These are phyloP conservation scores for Septoria linicola DNA, from an alignment of 2,329 filamentous ascomycete genomes.

Conservation along the genomic window DNA sequence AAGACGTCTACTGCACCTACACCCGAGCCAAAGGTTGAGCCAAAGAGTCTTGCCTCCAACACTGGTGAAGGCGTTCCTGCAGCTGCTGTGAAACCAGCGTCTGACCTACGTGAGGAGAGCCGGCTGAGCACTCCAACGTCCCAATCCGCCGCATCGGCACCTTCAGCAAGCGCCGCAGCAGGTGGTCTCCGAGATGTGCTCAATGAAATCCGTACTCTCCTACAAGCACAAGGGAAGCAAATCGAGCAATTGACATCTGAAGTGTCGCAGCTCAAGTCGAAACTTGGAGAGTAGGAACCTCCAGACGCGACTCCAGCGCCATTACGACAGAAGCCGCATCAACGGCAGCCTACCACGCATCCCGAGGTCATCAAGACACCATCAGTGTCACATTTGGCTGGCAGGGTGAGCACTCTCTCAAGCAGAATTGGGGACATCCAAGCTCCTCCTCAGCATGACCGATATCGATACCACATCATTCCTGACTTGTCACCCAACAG, in stretches of 20 bases:
- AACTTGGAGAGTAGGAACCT: conserved; percentile 28
- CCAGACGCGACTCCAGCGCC: conserved; percentile 7
- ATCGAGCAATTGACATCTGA: conserved; percentile 77
- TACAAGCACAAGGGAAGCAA: conserved; percentile 74
- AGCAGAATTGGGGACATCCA: conserved; percentile 5
- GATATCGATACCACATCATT: conserved; percentile 17
- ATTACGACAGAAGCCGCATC: not conserved
- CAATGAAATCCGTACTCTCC: conserved; percentile 71
- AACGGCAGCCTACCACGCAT: not conserved
- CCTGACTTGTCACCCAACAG: conserved; percentile 11
- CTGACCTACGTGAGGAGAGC: conserved; percentile 35
- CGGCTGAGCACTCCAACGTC: conserved; percentile 18
- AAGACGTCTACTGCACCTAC: conserved; percentile 20
- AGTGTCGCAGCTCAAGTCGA: conserved; percentile 78
- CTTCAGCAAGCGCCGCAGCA: conserved; percentile 46
- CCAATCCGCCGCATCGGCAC: conserved; percentile 26
- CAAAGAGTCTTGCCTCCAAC: conserved; percentile 21
- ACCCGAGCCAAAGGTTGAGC: conserved; percentile 19
- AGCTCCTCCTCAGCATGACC: not conserved
- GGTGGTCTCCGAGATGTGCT: conserved; percentile 65
- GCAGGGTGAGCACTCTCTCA: conserved; percentile 11
- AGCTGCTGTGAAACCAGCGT: conserved; percentile 23
- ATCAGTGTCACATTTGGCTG: conserved; percentile 8
- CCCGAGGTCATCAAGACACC: conserved; percentile 14
- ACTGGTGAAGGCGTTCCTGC: conserved; percentile 24